These are phyloP conservation scores for Solanum virginianum DNA, from an alignment of 257 asterid genomes.

Conservation along the genomic window DNA sequence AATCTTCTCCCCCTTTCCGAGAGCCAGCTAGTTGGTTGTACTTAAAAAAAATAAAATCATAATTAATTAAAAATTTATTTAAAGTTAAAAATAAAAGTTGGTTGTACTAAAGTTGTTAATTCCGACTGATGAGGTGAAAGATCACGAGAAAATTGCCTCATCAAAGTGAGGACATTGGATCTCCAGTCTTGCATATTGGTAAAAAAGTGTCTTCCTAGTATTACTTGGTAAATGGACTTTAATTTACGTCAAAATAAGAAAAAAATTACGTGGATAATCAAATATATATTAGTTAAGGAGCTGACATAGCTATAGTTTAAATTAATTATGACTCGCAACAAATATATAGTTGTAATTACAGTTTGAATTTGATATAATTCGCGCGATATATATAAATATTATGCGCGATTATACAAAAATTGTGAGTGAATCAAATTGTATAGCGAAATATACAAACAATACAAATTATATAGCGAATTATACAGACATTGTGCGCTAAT, in stretches of 20 bases:
- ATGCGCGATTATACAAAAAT: too few relatives aligned
- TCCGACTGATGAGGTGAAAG: background rate
- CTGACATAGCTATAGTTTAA: too few relatives aligned
- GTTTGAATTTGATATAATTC: too few relatives aligned
- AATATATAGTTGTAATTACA: too few relatives aligned
- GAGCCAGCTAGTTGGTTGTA: background rate
- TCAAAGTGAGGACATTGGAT: background rate
- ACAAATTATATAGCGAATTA: too few relatives aligned
- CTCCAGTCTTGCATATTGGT: background rate
- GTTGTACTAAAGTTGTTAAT: background rate
- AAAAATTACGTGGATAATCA: background rate
- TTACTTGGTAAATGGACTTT: background rate
- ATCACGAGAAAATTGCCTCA: background rate
- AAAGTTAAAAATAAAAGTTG: background rate
- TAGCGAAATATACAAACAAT: too few relatives aligned
- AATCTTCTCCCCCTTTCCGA: background rate
- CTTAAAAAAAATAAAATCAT: background rate
- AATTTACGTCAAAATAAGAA: background rate
- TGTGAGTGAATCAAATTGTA: too few relatives aligned
- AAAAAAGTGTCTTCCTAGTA: background rate
- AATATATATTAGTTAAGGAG: too few relatives aligned
- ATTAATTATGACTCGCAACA: rapidly evolving
- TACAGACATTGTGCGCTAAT: too few relatives aligned
- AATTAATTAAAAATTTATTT: background rate
- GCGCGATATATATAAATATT: too few relatives aligned